These are phyloP conservation scores for Talaromyces sp. DNA, from an alignment of 2,329 filamentous ascomycete genomes.

Conservation along the genomic window DNA sequence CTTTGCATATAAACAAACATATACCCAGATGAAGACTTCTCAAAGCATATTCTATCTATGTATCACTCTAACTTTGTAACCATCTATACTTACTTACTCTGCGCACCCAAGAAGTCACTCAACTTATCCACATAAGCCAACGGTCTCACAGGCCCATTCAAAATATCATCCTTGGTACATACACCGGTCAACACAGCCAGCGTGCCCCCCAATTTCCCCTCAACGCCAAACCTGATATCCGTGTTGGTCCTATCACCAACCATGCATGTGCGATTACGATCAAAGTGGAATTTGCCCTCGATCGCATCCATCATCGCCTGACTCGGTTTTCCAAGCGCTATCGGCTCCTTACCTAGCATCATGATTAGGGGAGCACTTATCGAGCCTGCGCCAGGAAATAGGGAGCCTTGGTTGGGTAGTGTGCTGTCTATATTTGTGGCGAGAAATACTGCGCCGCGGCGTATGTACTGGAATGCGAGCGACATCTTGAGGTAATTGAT, in stretches of 20 bases:
- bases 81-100: slow-evolving; percentile 9
- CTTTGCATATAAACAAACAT: background rate
- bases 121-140: slow-evolving; percentile 80
- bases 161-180: slow-evolving; percentile 74
- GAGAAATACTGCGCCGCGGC: slow-evolving; percentile 74
- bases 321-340: slow-evolving; percentile 87
- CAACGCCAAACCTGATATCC: slow-evolving; percentile 91
- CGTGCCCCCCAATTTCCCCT: slow-evolving; percentile 86
- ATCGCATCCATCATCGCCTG: slow-evolving; percentile 99
- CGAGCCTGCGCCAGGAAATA: slow-evolving; percentile 90
- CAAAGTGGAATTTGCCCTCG: slow-evolving; percentile 89
- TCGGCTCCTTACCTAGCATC: slow-evolving; percentile 66
- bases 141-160: slow-evolving; percentile 71
- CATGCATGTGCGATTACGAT: slow-evolving; percentile 86
- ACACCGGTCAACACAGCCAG: slow-evolving; percentile 90
- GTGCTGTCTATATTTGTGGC: slow-evolving; percentile 94
- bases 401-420: slow-evolving; percentile 71
- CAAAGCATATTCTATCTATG: slow-evolving; percentile 11
- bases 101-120: slow-evolving; percentile 62
- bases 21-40: background rate
- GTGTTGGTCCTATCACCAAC: slow-evolving; percentile 91
- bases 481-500: slow-evolving; percentile 92
- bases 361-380: slow-evolving; percentile 73
- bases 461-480: slow-evolving; percentile 80
- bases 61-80: slow-evolving; percentile 3